Evolutionary conservation across 495 filamentous ascomycete genomes (phyloP), one percentile per base, ranked within the genome.

Genomic region (Aspergillus campestris): DNA sequence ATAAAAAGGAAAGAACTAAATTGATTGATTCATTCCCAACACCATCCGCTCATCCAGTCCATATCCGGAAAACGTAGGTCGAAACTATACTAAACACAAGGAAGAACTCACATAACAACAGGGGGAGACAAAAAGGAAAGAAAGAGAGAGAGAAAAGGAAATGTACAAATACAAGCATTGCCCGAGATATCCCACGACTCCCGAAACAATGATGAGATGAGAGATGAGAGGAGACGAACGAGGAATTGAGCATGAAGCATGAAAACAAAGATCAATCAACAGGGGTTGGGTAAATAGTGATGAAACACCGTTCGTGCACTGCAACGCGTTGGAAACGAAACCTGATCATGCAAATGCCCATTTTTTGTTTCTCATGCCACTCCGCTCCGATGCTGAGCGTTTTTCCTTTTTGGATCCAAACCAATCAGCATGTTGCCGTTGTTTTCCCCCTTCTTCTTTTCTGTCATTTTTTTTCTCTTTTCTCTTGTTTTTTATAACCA

Each of bases 101-200:
- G 39, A 55, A 35, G 37, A 55, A 42, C 42, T 18, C 50, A 52
- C 51, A 57, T 48, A 40, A 24, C 29, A 38, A 52, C 50, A 49
- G 34, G 38, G 51, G 14, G 35, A 55, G 57, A 53, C 30, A 43
- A 49, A 48, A 11, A 50, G 51, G 57, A 51, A 57, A 38, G 41
- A 41, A 47, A 50, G 50, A 52, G 41, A 45, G 56, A 59, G 49
- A 59, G 59, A 40, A 48, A 55, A 62, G 47, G 48, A 50, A 51
- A 61, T 65, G 55, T 70, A 70, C 58, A 69, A 70, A 61, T 70
- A 70, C 67, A 70, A 57, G 55, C 56, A 55, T 60, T 64, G 60
- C 57, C 60, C 49, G 60, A 62, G 59, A 57, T 55, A 60, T 49
- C 50, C 50, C 44, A 50, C 56, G 42, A 59, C 49, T 46, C 48